Percentiles rank a stretch among this genome's conserved stretches.
phyloP scores from a whole-genome alignment of 148 eudicot genomes.

The Nepenthes gracilis region DNA sequence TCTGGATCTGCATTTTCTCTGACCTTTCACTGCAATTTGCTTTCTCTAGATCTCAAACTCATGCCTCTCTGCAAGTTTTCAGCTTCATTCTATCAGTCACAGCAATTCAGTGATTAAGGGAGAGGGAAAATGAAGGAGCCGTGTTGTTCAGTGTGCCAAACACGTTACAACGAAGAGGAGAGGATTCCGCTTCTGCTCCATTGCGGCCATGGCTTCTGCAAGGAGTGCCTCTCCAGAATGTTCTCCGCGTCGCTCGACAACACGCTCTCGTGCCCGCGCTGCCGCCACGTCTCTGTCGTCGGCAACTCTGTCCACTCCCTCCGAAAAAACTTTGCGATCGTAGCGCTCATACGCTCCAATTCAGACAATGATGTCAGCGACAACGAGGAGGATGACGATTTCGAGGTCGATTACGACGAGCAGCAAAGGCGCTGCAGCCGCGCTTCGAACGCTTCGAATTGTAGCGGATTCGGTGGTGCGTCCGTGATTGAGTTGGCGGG shows the following conservation, averaged over 20 bases:
- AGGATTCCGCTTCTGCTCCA: constrained; percentile 71
- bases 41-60: too few relatives aligned
- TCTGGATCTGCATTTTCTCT: too few relatives aligned
- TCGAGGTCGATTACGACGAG: constrained; percentile 10
- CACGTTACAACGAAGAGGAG: constrained; percentile 63
- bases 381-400: constrained; percentile 6
- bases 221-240: constrained; percentile 67
- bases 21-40: too few relatives aligned
- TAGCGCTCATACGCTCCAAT: constrained; percentile 20
- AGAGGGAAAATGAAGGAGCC: constrained; percentile 48
- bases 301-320: constrained; percentile 83
- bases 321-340: constrained; percentile 64
- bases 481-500: constrained; percentile 36
- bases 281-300: constrained; percentile 77
- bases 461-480: constrained; percentile 6
- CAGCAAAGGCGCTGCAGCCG: constrained; percentile 12
- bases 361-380: constrained; percentile 17
- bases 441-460: constrained; percentile 12
- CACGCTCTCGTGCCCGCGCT: constrained; percentile 76
- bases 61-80: too few relatives aligned
- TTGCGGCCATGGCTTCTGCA: constrained; percentile 97
- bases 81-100: too few relatives aligned
- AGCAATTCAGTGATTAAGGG: too few relatives aligned
- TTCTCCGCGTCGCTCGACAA: constrained; percentile 50
- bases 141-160: constrained; percentile 80